Base-by-base conservation (phyloP, 345 rosid genomes). In the Heritiera fomes region DNA sequence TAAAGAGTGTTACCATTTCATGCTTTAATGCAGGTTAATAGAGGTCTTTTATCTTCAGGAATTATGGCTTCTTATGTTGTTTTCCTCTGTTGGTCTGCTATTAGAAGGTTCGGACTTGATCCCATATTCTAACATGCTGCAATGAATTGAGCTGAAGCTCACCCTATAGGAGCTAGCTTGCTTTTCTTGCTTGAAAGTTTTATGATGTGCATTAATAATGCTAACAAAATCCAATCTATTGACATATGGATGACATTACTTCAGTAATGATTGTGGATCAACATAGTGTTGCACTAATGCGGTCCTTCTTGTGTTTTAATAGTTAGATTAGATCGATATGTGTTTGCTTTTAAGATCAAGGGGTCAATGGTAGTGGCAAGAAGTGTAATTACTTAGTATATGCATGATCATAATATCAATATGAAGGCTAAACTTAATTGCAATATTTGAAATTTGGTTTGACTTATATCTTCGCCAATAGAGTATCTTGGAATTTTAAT, bases 81-180 rank as follows among this genome's bases (percentile, higher is more conserved):
- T 69, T 95, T 93, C 86, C 86, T 95, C 70, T 95, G 97, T 80
- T 95, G 98, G 98, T 93, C 93, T 82, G 98, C 98, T 4, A 81
- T 95, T 82, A 91, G 98, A 89, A 95, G 98, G 98, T 93, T 77
- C 79, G 81, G 53, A 71, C 56, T 34, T 70, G 12, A 55, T 4
- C 58, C n/a, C 56, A 20, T 75, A 11, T 59, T 12, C 50, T 62
- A 5, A 34, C 49, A 52, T 28, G 23, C 58, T 34, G 71, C 47
- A 23, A n/a, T 61, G 28, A 38, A 49, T 64, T 23, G 14, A 18
- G n/a, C 52, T 60, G 74, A 55, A 45, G 73, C 11, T 47, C 74
- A 28, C 40, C 11, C 74, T 45, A n/a, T 68, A 68, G 20, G 32
- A 45, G 34, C 52, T 20, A 45, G 9, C 53, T n/a, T 20, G 28